A percentile compares a stretch with the other conserved stretches of the same genome.
These are phyloP conservation scores for Aspergillus coremiiformis DNA, from an alignment of 495 filamentous ascomycete species.

Conservation along the genomic window DNA sequence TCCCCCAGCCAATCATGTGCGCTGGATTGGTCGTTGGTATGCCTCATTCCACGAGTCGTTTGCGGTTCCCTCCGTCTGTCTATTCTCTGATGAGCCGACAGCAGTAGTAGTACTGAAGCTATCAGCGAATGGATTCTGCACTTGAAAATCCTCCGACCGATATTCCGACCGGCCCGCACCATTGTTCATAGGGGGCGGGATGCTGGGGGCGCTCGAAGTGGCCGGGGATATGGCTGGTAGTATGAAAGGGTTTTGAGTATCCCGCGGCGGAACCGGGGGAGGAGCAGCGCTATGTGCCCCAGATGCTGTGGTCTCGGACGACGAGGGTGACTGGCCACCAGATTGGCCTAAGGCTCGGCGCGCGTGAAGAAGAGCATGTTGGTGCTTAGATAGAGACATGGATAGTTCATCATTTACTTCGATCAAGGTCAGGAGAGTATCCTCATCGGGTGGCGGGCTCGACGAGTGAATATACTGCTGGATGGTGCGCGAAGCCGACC, in stretches of 20 bases:
- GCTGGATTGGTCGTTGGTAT: conserved; percentile 10
- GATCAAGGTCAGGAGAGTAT: conserved; percentile 86
- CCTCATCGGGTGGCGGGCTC: conserved; percentile 76
- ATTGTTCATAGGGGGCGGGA: conserved; percentile 3
- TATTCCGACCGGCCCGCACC: conserved; percentile 28
- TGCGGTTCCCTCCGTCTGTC: conserved; percentile 4
- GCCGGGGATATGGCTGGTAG: background rate
- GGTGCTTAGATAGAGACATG: conserved; percentile 68
- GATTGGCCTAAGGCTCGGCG: conserved; percentile 32
- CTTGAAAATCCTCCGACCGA: conserved; percentile 37
- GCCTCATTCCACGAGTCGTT: conserved; percentile 10
- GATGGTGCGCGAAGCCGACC: conserved; percentile 66
- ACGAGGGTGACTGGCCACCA: conserved; percentile 17
- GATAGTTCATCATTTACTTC: conserved; percentile 89
- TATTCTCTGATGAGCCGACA: conserved; percentile 2
- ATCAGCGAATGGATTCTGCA: conserved; percentile 43
- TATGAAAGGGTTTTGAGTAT: conserved; percentile 2
- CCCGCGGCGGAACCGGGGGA: conserved; percentile 11
- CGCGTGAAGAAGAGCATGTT: conserved; percentile 71
- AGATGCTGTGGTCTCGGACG: conserved; percentile 12
- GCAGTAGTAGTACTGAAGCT: conserved; percentile 20
- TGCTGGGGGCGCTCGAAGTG: conserved; percentile 2
- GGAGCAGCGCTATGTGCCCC: conserved; percentile 9
- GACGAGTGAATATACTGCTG: conserved; percentile 75
- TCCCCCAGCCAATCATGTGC: background rate